Base-by-base conservation (phyloP, 169 alveolate species). In the Cryptosporidium sp. region DNA sequence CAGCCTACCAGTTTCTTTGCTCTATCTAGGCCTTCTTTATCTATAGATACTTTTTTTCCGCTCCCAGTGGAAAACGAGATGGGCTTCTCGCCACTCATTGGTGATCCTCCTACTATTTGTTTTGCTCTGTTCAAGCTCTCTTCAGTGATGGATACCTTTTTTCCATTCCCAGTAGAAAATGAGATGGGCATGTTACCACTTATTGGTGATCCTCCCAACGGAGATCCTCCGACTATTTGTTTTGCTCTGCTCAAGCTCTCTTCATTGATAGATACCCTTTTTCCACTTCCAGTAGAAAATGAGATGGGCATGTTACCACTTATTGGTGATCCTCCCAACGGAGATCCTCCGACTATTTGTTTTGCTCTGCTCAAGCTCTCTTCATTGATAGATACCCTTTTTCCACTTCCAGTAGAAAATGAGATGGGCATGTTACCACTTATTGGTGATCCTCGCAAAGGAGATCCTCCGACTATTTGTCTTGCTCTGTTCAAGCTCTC, bases 101-200 rank as follows among this genome's bases (percentile, higher is more conserved):
- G 69, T 14, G 33, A 59, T 59, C 23, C 31, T n/a, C 69, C 33
- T 16, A 48, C 55, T 12, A 31, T 0, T n/a, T 16, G 7, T 43
- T 37, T 35, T 3, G 70, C 73, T 35, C 8, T 74, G 8, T 2
- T 61, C 5, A 74, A 14, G 29, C 59, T 74, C 2, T 37, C 58
- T 14, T 74, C 50, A 58, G 0, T 8, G 1, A 74, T 58, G 0
- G 26, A 8, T 23, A 58, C 62, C 43, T 39, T 37, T 55, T 55
- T 55, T 7, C 86, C 71, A 1, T n/a, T 74, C 3, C 86, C 86
- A n/a, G 86, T 74, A 1, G 86, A 74, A 58, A 74, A 70, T 70
- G 52, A 70, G 12, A 48, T 14, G n/a, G 55, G 8, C 8, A 48
- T 0, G 55, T 48, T 48, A 48, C 21, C 2, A 14, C 55, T 21